phyloP scores from a whole-genome alignment of 148 eudicot genomes.

The Vaccinium corymbosum region DNA sequence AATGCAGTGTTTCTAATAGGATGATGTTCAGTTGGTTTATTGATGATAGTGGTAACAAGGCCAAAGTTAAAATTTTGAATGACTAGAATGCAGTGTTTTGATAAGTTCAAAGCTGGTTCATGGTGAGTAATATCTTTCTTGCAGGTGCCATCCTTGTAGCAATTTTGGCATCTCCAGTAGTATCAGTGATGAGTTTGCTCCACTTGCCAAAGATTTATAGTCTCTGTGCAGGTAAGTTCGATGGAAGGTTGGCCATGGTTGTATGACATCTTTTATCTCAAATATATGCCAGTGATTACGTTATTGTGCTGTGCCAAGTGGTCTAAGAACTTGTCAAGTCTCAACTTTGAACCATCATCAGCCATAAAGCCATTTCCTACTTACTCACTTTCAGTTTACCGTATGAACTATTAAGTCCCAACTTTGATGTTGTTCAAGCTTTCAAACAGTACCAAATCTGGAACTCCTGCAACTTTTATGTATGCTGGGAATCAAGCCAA shows the following conservation, averaged over 20 bases:
- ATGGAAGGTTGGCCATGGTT: constrained; percentile 5
- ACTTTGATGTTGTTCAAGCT: background rate
- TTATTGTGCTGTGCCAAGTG: constrained; percentile 5
- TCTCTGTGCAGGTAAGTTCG: constrained; percentile 63
- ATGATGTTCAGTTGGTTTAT: background rate
- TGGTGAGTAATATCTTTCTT: constrained; percentile 13
- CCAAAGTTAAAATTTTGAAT: background rate
- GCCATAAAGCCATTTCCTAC: background rate
- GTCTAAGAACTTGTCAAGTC: background rate
- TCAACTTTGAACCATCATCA: background rate
- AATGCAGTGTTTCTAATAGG: background rate
- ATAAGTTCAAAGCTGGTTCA: background rate
- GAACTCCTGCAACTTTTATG: background rate
- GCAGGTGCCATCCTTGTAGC: constrained; percentile 85
- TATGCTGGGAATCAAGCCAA: background rate
- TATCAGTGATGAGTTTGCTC: constrained; percentile 42
- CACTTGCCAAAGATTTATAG: constrained; percentile 70
- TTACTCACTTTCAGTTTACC: background rate
- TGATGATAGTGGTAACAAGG: background rate
- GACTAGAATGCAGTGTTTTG: background rate
- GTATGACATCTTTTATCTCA: background rate
- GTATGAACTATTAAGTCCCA: background rate
- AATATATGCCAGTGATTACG: background rate
- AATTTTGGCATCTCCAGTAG: constrained; percentile 63
- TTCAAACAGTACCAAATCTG: background rate